Conservation (phyloP, 768 basidiomycete species). For the Xerocomus brunneocitrinus region DNA sequence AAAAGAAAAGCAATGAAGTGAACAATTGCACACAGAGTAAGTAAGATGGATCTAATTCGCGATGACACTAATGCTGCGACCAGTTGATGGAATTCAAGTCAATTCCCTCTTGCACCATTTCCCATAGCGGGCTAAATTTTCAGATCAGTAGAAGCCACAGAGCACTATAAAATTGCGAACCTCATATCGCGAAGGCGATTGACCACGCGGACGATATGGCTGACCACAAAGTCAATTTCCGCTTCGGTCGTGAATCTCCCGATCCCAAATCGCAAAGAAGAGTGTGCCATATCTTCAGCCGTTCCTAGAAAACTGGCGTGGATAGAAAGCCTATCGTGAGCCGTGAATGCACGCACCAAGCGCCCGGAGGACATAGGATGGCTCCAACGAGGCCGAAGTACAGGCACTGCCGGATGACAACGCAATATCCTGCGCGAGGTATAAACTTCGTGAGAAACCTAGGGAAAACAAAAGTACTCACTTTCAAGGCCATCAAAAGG, state of each 20-base stretch:
- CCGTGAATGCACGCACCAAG: conserved; percentile 52
- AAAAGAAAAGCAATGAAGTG: background rate
- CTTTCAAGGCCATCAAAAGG: conserved; percentile 96
- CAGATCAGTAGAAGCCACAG: conserved; percentile 8
- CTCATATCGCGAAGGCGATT: conserved; percentile 90
- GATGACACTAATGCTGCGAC: conserved; percentile 54
- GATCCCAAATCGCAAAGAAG: conserved; percentile 94
- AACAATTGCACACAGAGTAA: conserved; percentile 12
- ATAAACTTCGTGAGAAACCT: conserved; percentile 3
- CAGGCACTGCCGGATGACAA: conserved; percentile 98
- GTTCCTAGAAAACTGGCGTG: conserved; percentile 49
- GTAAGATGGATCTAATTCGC: background rate
- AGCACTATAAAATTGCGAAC: conserved; percentile 33
- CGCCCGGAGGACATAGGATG: conserved; percentile 95
- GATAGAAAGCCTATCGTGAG: background rate
- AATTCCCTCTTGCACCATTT: conserved; percentile 99
- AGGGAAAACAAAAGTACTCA: conserved; percentile 25
- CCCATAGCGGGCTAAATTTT: conserved; percentile 80
- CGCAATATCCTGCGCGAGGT: conserved; percentile 71
- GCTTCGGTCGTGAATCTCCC: conserved; percentile 97
- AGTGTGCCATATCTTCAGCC: conserved; percentile 99
- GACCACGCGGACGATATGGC: conserved; percentile 84
- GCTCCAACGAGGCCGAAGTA: conserved; percentile 96
- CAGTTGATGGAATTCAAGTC: conserved; percentile 94
- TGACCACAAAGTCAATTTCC: conserved; percentile 91